Evolutionary conservation across 108 stramenopile genomes (phyloP).

Genomic region (Fistulifera solaris): DNA sequence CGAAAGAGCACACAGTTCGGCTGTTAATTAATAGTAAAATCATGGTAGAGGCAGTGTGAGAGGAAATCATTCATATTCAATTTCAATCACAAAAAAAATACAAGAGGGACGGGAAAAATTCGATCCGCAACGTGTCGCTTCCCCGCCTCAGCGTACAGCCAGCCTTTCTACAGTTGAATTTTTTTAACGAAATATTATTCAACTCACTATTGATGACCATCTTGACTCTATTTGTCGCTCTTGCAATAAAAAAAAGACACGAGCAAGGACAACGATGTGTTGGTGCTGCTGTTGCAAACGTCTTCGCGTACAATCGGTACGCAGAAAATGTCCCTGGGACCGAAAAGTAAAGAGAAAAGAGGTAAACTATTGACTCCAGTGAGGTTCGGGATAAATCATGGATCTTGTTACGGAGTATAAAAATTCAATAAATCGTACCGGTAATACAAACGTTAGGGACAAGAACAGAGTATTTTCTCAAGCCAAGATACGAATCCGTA

Average conservation of each 20-base stretch:
- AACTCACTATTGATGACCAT: slow-evolving; percentile 55
- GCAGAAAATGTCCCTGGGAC: not conserved
- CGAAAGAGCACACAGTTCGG: slow-evolving; percentile 97
- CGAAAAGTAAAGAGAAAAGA: slow-evolving; percentile 7
- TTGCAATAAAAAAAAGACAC: not conserved
- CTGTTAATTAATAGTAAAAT: slow-evolving; percentile 20
- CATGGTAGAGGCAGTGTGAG: slow-evolving; percentile 3
- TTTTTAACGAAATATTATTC: not conserved
- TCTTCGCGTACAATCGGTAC: not conserved
- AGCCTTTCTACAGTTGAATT: too few species aligned
- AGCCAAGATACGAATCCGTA: too few species aligned
- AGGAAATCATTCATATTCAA: not conserved
- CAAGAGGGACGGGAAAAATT: too few species aligned
- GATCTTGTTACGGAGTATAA: too few species aligned
- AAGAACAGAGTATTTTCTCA: too few species aligned
- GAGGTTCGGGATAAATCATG: too few species aligned
- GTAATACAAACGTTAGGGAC: too few species aligned
- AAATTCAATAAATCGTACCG: too few species aligned
- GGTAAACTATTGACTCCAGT: not conserved
- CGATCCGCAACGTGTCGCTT: not conserved
- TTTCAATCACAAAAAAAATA: not conserved
- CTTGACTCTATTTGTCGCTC: slow-evolving; percentile 13
- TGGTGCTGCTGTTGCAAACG: not conserved
- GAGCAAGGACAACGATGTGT: not conserved
- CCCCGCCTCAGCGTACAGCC: too few species aligned